These are phyloP conservation scores for Neopestalotiopsis clavispora DNA, from an alignment of 2,329 filamentous ascomycete species.

Conservation along the genomic window DNA sequence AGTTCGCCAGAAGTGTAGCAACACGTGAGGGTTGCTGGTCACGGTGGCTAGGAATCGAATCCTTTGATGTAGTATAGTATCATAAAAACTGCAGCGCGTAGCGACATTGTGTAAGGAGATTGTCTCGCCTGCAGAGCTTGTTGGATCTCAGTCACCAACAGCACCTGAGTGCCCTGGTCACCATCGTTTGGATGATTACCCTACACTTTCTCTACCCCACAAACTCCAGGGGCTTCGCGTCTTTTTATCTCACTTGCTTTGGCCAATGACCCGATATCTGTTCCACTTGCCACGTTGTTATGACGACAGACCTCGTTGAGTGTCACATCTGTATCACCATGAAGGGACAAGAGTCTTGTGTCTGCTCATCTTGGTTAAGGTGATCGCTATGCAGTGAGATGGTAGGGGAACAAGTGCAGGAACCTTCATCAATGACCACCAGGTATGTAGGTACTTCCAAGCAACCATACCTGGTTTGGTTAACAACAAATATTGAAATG, in stretches of 20 bases:
- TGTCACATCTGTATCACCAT: not conserved
- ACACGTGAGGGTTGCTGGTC: not conserved
- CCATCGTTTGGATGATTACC: not conserved
- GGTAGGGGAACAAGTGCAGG: not conserved
- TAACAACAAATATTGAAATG: too few relatives aligned
- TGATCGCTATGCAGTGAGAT: not conserved
- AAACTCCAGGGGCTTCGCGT: not conserved
- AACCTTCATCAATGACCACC: too few relatives aligned
- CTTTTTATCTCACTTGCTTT: not conserved
- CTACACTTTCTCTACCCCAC: not conserved
- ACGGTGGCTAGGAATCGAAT: not conserved
- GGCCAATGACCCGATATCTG: not conserved
- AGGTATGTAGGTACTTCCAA: too few relatives aligned
- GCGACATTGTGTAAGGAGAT: not conserved
- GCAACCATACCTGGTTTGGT: too few relatives aligned
- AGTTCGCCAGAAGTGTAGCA: not conserved
- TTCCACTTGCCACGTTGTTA: conserved; percentile 1
- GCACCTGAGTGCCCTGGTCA: not conserved
- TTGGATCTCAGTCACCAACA: too few relatives aligned
- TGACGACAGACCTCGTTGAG: not conserved
- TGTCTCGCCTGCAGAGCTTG: too few relatives aligned
- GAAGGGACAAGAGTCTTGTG: not conserved
- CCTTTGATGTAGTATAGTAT: not conserved
- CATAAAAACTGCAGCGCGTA: not conserved
- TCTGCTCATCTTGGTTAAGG: not conserved